Conservation (phyloP, 805 yeast species). For the Blastobotrys muscicola region DNA sequence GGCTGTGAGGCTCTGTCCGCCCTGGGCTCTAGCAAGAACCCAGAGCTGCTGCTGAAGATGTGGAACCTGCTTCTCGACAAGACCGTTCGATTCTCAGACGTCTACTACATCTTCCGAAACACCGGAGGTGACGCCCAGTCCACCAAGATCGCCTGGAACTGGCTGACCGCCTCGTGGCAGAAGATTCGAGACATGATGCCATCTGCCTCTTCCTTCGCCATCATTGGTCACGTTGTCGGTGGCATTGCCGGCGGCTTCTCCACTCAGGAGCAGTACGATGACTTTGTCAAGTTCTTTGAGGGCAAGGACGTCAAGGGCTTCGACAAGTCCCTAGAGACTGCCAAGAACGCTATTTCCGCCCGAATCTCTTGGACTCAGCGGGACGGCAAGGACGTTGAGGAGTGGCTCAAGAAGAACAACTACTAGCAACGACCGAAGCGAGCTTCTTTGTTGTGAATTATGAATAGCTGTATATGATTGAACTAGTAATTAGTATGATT, state of each 20-base stretch:
- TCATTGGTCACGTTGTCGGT: constrained; percentile 22
- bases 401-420: constrained; percentile 32
- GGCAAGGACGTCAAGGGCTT: constrained; percentile 43
- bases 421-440: background rate
- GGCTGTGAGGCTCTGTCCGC: constrained; percentile 60
- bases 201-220: constrained; percentile 69
- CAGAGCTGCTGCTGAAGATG: constrained; percentile 45
- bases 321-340: constrained; percentile 48
- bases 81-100: constrained; percentile 55
- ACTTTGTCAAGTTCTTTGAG: constrained; percentile 42
- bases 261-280: constrained; percentile 41
- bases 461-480: background rate
- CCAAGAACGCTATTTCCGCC: constrained; percentile 44
- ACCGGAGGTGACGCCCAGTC: constrained; percentile 56
- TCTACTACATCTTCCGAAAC: constrained; percentile 69
- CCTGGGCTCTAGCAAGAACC: constrained; percentile 53
- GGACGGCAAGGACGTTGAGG: constrained; percentile 33
- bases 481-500: no score
- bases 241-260: constrained; percentile 51
- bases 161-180: constrained; percentile 69
- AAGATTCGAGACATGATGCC: constrained; percentile 58
- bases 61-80: constrained; percentile 49
- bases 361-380: constrained; percentile 43
- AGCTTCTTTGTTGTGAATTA: background rate
- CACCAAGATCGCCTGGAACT: constrained; percentile 58